Percentiles rank a stretch among this genome's conserved stretches.
These are phyloP conservation scores for Quercus ilex DNA, from an alignment of 306 rosid species.

Conservation along the genomic window DNA sequence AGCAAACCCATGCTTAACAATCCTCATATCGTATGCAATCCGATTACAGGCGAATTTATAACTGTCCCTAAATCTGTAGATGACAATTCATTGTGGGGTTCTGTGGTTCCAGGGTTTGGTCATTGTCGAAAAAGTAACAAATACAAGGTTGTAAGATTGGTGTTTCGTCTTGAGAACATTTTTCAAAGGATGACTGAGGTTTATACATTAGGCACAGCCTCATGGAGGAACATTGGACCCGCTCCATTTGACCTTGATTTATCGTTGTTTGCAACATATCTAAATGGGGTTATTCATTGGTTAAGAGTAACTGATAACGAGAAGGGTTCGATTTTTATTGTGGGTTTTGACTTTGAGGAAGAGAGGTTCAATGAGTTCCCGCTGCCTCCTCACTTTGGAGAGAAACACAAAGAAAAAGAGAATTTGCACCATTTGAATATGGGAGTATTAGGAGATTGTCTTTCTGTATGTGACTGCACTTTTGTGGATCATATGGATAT, in stretches of 20 bases:
- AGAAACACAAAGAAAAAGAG: not conserved
- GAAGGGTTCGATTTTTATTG: not conserved
- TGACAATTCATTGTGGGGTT: not conserved
- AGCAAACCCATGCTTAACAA: not conserved
- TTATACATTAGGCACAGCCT: slow-evolving; percentile 8
- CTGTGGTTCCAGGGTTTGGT: slow-evolving; percentile 11
- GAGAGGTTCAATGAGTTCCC: not conserved
- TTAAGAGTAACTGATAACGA: not conserved
- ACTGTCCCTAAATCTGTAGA: not conserved
- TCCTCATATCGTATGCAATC: slow-evolving; percentile 13
- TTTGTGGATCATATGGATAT: not conserved
- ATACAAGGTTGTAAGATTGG: slow-evolving; percentile 11
- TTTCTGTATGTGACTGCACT: slow-evolving; percentile 1
- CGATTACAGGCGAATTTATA: slow-evolving; percentile 7
- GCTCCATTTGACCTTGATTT: not conserved
- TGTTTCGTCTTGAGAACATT: not conserved
- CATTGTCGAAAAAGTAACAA: not conserved
- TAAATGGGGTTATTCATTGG: slow-evolving; percentile 19
- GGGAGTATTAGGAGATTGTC: slow-evolving; percentile 3
- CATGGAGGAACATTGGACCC: slow-evolving; percentile 14
- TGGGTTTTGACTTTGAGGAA: not conserved
- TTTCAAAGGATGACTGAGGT: slow-evolving; percentile 2
- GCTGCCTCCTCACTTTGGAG: not conserved
- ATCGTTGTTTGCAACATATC: not conserved
- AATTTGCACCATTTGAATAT: not conserved